phyloP scores from a whole-genome alignment of 768 basidiomycete species.

The Suillus cothurnatus region DNA sequence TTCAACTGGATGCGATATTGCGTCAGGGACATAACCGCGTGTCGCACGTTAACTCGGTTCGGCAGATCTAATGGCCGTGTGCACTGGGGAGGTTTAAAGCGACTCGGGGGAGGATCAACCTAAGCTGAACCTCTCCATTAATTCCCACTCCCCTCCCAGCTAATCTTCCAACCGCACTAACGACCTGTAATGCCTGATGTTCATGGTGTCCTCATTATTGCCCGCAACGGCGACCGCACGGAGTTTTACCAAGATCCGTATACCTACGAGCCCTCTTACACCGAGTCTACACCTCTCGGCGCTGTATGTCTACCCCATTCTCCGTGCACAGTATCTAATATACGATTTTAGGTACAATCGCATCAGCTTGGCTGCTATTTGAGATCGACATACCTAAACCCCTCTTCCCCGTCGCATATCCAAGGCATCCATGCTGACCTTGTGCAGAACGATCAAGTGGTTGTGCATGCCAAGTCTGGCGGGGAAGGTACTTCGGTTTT shows the following conservation, averaged over 20 bases:
- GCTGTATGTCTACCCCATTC: slow-evolving; percentile 46
- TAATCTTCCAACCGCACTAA: not conserved
- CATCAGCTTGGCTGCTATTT: slow-evolving; percentile 63
- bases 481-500: slow-evolving; percentile 81
- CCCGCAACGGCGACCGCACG: slow-evolving; percentile 74
- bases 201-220: slow-evolving; percentile 76
- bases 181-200: slow-evolving; percentile 40
- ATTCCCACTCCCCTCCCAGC: not conserved
- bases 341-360: slow-evolving; percentile 56
- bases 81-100: not conserved
- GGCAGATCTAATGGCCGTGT: slow-evolving; percentile 4
- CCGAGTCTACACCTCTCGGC: slow-evolving; percentile 77
- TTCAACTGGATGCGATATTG: not conserved
- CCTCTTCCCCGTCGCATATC: slow-evolving; percentile 67
- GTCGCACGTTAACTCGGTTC: not conserved
- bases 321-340: slow-evolving; percentile 11
- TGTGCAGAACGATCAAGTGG: slow-evolving; percentile 69
- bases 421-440: slow-evolving; percentile 65
- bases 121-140: not conserved
- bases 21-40: not conserved
- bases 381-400: slow-evolving; percentile 67
- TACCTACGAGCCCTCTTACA: slow-evolving; percentile 61
- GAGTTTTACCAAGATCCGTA: slow-evolving; percentile 72
- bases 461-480: slow-evolving; percentile 78
- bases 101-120: not conserved